phyloP scores from a whole-genome alignment of 306 rosid genomes.

The Ceratonia siliqua region DNA sequence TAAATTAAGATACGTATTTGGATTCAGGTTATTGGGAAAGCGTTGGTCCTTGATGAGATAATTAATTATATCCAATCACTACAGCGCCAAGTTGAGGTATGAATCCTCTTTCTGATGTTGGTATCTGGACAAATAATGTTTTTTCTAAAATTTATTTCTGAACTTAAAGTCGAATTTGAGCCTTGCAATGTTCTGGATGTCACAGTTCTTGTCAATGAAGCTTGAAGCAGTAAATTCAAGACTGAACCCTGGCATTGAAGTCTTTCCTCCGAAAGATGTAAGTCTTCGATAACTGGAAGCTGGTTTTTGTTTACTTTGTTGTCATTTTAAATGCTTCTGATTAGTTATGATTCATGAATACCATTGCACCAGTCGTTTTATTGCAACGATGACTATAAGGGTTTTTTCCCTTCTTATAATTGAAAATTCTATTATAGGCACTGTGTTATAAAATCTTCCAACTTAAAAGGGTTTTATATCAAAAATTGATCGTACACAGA shows the following conservation, averaged over 20 bases:
- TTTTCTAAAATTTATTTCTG: background rate
- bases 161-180: background rate
- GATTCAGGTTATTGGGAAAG: constrained; percentile 89
- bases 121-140: background rate
- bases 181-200: constrained; percentile 31
- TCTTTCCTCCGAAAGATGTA: constrained; percentile 81
- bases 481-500: background rate
- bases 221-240: constrained; percentile 89
- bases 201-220: constrained; percentile 94
- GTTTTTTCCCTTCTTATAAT: no score
- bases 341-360: no score
- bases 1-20: constrained; percentile 1
- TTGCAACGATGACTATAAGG: background rate
- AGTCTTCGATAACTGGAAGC: constrained; percentile 25
- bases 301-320: background rate
- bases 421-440: no score
- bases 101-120: constrained; percentile 11
- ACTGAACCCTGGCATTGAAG: constrained; percentile 64
- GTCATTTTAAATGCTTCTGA: no score
- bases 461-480: background rate
- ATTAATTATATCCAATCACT: constrained; percentile 92
- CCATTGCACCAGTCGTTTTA: background rate
- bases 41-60: constrained; percentile 92
- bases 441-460: background rate
- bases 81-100: constrained; percentile 91